Conservation (phyloP, 2,329 filamentous ascomycete species). For the Pseudogymnoascus sp. region DNA sequence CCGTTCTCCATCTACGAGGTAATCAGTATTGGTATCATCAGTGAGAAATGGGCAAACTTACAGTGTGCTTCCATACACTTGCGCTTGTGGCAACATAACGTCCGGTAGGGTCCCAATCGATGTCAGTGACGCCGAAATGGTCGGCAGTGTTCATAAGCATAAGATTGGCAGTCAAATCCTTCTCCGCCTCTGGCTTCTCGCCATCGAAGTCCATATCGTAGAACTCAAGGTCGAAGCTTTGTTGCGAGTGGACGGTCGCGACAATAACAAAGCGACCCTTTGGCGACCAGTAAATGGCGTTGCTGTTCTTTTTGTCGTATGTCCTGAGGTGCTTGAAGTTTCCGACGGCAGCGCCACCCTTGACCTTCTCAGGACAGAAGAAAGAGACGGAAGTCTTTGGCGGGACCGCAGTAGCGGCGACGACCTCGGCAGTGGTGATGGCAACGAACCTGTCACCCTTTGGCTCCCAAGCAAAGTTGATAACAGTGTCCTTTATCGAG, state of each 20-base stretch:
- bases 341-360: constrained; percentile 63
- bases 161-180: constrained; percentile 88
- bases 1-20: constrained; percentile 85
- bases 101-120: constrained; percentile 96
- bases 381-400: constrained; percentile 94
- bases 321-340: constrained; percentile 97
- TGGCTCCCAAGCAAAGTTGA: constrained; percentile 99
- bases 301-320: constrained; percentile 98
- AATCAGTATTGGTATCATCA: constrained; percentile 19
- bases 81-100: constrained; percentile 91
- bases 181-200: constrained; percentile 86
- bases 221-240: constrained; percentile 94
- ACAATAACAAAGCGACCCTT: constrained; percentile 91
- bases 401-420: constrained; percentile 67
- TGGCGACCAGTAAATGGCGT: constrained; percentile 98
- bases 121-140: constrained; percentile 95
- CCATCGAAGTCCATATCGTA: constrained; percentile 97
- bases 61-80: constrained; percentile 89
- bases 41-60: constrained; percentile 42
- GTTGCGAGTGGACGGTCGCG: constrained; percentile 83
- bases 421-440: constrained; percentile 85
- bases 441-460: constrained; percentile 96
- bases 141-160: constrained; percentile 90
- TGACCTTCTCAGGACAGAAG: constrained; percentile 93
- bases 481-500: constrained; percentile 94